phyloP scores from a whole-genome alignment of 2,329 filamentous ascomycete species.

The Orbilia ellipsospora region DNA sequence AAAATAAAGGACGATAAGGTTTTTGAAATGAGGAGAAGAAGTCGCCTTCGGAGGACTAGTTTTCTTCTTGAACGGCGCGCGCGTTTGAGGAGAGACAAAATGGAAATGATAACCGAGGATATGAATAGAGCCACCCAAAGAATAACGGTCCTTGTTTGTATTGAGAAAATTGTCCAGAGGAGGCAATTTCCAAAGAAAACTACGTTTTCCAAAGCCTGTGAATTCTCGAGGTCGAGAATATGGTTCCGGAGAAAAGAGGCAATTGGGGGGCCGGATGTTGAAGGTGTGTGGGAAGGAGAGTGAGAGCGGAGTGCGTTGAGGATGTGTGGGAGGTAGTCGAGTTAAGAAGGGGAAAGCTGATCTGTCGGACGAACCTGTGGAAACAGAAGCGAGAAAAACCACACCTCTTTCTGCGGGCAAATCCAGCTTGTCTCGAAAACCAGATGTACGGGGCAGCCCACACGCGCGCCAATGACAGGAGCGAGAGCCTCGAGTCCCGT shows the following conservation, averaged over 20 bases:
- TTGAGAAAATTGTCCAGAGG: constrained; percentile 18
- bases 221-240: constrained; percentile 9
- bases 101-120: constrained; percentile 54
- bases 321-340: constrained; percentile 52
- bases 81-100: constrained; percentile 49
- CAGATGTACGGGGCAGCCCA: constrained; percentile 1
- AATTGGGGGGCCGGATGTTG: constrained; percentile 20
- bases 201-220: constrained; percentile 28
- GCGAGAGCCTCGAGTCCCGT: neutral
- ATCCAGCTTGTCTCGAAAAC: neutral
- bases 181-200: constrained; percentile 35
- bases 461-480: constrained; percentile 50
- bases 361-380: constrained; percentile 38
- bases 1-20: constrained; percentile 36
- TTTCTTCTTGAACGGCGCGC: constrained; percentile 34
- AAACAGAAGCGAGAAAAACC: constrained; percentile 53
- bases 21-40: constrained; percentile 10
- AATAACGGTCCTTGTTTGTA: constrained; percentile 28
- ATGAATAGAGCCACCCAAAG: constrained; percentile 29
- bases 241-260: constrained; percentile 13
- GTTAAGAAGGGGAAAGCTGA: constrained; percentile 52
- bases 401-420: constrained; percentile 7
- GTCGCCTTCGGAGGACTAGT: constrained; percentile 30
- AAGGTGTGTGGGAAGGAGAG: neutral
- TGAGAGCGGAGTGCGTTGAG: constrained; percentile 46